Evolutionary conservation across 192 early-diverging fungal species (phyloP), one percentile per base, ranked within the genome.

Genomic region (Dissophora ornata): DNA sequence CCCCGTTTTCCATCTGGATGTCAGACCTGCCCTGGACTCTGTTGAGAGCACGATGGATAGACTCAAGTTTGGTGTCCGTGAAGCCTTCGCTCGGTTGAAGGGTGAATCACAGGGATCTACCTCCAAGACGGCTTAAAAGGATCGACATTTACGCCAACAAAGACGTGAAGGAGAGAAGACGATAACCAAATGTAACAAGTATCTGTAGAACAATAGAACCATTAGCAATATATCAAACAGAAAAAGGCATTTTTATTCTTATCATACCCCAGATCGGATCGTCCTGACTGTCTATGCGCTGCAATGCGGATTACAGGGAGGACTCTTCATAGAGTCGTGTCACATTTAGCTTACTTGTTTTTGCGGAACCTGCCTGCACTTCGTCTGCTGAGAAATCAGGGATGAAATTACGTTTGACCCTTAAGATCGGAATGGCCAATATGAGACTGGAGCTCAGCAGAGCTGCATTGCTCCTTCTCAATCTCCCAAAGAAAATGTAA

Each of bases 21-120:
- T 98, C n/a, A 81, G 97, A 42, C 97, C 97, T 13, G 96, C 96
- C 1, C 71, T 98, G 24, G 97, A 98, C 69, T 90, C 90, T 46
- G 44, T 85, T 33, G 84, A 84, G 57, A 88, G 85, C 69, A 62
- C 91, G 8, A 63, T 83, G 44, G 86, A 88, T 49, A 86, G 93
- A 36, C 82, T 89, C 55, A 88, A 86, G 66, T 83, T 90, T 57
- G 87, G 86, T 25, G 81, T 80, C 29, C 84, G 80, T 53, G 74
- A 82, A 16, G 82, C 79, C 4, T 84, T 84, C 69, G 79, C 79
- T 9, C 71, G 80, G 29, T 81, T 82, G 33, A 79, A 70, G 60
- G 81, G 61, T 25, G 42, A 57, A 22, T 16, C 40, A 22, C 33
- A 61, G 26, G 19, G 32, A n/a, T 47, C 57, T 12, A 13, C 73